A percentile compares a stretch with the other conserved stretches of the same genome.
Evolutionary conservation across 768 basidiomycete genomes (phyloP).

Genomic region (Suillus discolor): DNA sequence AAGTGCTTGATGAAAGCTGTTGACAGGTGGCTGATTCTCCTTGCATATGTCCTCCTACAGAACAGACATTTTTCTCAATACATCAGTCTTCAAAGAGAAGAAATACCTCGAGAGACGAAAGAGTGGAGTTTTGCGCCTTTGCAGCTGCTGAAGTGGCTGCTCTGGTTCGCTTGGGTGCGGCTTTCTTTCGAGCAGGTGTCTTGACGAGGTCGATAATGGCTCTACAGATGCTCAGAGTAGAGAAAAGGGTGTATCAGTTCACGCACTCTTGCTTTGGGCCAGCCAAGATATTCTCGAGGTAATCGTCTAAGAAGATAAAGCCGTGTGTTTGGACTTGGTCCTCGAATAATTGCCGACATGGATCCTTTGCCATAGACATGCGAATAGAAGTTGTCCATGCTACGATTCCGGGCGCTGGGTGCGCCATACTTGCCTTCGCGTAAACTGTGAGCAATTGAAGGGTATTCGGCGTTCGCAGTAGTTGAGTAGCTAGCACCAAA

Average conservation of each 20-base stretch:
- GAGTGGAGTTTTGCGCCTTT: slow-evolving; percentile 45
- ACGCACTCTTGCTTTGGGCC: slow-evolving; percentile 69
- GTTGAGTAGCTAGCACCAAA: slow-evolving; percentile 16
- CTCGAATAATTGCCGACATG: slow-evolving; percentile 68
- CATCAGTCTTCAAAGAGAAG: neutral
- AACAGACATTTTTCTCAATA: slow-evolving; percentile 10
- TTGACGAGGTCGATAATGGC: slow-evolving; percentile 81
- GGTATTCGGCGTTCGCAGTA: slow-evolving; percentile 6
- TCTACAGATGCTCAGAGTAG: slow-evolving; percentile 36
- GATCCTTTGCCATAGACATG: slow-evolving; percentile 69
- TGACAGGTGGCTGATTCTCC: slow-evolving; percentile 45
- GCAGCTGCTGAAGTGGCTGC: slow-evolving; percentile 41
- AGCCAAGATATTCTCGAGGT: slow-evolving; percentile 68
- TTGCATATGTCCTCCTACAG: slow-evolving; percentile 37
- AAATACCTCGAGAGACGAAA: slow-evolving; percentile 51
- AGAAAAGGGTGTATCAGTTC: neutral
- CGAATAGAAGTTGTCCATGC: slow-evolving; percentile 72
- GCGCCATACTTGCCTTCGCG: slow-evolving; percentile 13
- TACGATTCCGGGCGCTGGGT: slow-evolving; percentile 48
- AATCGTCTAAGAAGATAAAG: slow-evolving; percentile 79
- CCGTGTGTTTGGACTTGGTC: slow-evolving; percentile 76
- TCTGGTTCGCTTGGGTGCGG: slow-evolving; percentile 51
- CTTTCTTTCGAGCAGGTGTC: slow-evolving; percentile 78
- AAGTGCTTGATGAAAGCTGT: slow-evolving; percentile 50
- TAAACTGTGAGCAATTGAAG: neutral